Percentiles rank a stretch among this genome's conserved stretches.
Conservation (phyloP, 2,329 filamentous ascomycete genomes). For the Fusarium sp. region DNA sequence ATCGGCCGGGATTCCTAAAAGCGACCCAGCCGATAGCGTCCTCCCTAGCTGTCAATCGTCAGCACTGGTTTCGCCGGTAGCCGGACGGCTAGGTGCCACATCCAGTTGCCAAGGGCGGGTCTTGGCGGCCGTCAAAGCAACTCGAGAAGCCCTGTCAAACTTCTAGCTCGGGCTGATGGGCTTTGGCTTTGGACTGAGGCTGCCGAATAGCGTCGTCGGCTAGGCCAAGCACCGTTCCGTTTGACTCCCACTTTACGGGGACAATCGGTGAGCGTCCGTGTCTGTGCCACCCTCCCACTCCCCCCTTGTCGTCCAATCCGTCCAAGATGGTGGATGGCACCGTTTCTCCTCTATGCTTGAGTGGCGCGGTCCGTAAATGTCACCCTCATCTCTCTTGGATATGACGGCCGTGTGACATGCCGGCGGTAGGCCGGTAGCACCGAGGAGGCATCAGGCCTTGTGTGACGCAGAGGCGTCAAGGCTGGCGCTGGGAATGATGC, state of each 20-base stretch:
- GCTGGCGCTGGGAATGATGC: constrained; percentile 35
- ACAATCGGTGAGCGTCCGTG: constrained; percentile 9
- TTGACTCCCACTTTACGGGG: constrained; percentile 4
- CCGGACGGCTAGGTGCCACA: constrained; percentile 37
- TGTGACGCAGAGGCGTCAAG: constrained; percentile 11
- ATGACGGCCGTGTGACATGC: constrained; percentile 28
- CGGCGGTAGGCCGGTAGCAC: constrained; percentile 37
- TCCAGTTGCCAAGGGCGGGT: constrained; percentile 20
- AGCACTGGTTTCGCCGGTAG: constrained; percentile 34
- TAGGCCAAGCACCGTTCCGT: constrained; percentile 7
- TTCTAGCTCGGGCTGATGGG: constrained; percentile 40
- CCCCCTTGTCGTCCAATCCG: neutral
- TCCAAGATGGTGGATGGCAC: constrained; percentile 11
- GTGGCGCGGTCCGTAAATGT: constrained; percentile 30
- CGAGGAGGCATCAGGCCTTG: constrained; percentile 24
- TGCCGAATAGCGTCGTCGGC: neutral
- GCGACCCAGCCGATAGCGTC: constrained; percentile 34
- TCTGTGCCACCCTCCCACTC: constrained; percentile 6
- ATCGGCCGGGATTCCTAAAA: constrained; percentile 36
- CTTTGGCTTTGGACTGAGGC: constrained; percentile 19
- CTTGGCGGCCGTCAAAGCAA: constrained; percentile 30
- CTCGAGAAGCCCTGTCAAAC: constrained; percentile 42
- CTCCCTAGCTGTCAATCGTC: constrained; percentile 42
- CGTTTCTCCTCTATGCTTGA: constrained; percentile 14
- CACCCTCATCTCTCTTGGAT: constrained; percentile 20